Evolutionary conservation across 257 asterid species (phyloP), one percentile per base, ranked within the genome.

Genomic region (Oldenlandia corymbosa): DNA sequence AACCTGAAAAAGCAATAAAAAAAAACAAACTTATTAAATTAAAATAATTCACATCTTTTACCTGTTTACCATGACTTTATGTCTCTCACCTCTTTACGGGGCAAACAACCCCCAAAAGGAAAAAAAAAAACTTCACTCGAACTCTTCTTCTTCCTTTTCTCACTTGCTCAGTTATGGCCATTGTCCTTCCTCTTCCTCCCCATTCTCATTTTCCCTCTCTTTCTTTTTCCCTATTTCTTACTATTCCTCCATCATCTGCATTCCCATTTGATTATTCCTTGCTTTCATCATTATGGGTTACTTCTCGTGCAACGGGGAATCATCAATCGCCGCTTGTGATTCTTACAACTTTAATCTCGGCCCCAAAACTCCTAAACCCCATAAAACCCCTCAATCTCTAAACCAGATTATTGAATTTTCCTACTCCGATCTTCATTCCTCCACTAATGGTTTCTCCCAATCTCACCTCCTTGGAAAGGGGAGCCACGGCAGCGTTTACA

Each of bases 401-500:
- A 64, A 34, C 27, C 58, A 70, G 39, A 77, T 84, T 30, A 49
- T 60, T 7, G 73, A 84, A 50, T 88, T 82, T 27, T 63, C 80
- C 32, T 83, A 75, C 76, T 65, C 96, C 13, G 84, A 85, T 59
- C 91, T 90, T 41, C 75, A 65, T 32, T 16, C 79, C 26, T 84
- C 94, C 79, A 90, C 96, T 42, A 58, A 75, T 64, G 86, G 76
- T n/a, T 89, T 89, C 85, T 83, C 91, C 26, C 43, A 76, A 11
- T 66, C 69, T 23, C 84, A 90, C 28, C 80, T 90, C 27, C 86
- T 90, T 1, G 97, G 97, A 7, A 88, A 84, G 62, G 96, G 96
- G 52, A 88, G 95, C 69, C 84, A 88, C 50, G 97, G 96, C 11
- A 73, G 79, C 20, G 95, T 91, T 4, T 91, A 84, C 82, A 83